Base-by-base conservation (phyloP, 371 early-diverging fungal genomes). In the Mucor circinelloides region DNA sequence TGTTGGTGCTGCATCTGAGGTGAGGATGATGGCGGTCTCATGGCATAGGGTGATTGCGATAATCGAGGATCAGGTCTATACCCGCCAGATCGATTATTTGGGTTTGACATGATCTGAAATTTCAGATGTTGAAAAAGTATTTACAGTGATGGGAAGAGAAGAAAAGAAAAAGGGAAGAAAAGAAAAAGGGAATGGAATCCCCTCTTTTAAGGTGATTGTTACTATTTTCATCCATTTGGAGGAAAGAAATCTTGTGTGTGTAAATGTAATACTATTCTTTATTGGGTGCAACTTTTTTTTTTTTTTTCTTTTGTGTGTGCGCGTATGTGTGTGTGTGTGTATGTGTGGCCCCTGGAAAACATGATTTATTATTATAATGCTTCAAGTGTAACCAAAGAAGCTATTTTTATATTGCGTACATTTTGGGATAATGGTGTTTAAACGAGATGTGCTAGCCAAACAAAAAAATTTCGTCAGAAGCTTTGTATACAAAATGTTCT, bases 211-310 rank as follows among this genome's bases (percentile, higher is more conserved):
- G 25, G 38, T 40, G n/a, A 25, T 50, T 65, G 74, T 64, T 59
- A 57, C 68, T 70, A 70, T 74, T 70, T 72, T 72, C 67, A 71
- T 67, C 63, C 21, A 36, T 63, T 52, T 52, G 52, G 52, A 52
- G 25, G 52, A 52, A 27, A 52, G 52, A 50, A 50, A 50, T 56
- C 42, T 55, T 62, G 19, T 50, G 50, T 50, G 50, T 50, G 50
- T 50, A 25, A 23, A 50, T 52, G 27, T 52, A 27, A 27, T 23
- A 52, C 52, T 52, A 27, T 27, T 52, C 52, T 52, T 52, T 27
- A 52, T 52, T 52, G 52, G 52, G 52, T 52, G 52, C 52, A 52
- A 52, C 52, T 52, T 52, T 52, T 52, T 25, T 19, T 25, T 2
- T 44, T 52, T 52, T 52, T 52, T 25, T 19, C 12, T 2, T 44